These are phyloP conservation scores for Penicillium sp. DNA, from an alignment of 2,329 filamentous ascomycete species.

Conservation along the genomic window DNA sequence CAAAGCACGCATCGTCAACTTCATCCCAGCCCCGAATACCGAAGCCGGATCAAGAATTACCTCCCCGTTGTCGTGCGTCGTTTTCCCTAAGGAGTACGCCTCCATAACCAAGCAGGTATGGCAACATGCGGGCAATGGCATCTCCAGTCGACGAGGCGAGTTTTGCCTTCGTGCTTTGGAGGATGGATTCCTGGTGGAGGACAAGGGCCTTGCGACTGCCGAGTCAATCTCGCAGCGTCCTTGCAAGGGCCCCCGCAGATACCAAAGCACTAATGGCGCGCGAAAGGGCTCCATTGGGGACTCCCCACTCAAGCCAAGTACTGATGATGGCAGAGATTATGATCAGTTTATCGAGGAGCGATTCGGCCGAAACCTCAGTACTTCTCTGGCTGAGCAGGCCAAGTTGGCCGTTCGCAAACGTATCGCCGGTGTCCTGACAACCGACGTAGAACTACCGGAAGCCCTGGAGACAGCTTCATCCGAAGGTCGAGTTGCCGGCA, in stretches of 20 bases:
- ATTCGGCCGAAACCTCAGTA: conserved; percentile 84
- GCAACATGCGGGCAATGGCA: conserved; percentile 91
- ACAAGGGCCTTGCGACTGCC: conserved; percentile 31
- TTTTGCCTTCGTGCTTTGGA: conserved; percentile 75
- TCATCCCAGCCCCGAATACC: conserved; percentile 60
- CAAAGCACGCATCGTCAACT: conserved; percentile 53
- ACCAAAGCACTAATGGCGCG: conserved; percentile 53
- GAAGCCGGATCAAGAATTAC: conserved; percentile 55
- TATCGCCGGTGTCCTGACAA: conserved; percentile 80
- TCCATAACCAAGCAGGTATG: conserved; percentile 86
- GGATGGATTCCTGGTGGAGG: conserved; percentile 62
- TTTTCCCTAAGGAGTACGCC: conserved; percentile 66
- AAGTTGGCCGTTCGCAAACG: conserved; percentile 80
- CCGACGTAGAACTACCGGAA: conserved; percentile 63
- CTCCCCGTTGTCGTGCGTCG: conserved; percentile 64
- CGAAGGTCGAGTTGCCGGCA: conserved; percentile 46
- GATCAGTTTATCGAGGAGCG: conserved; percentile 85
- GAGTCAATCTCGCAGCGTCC: conserved; percentile 33
- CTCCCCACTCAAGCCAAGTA: conserved; percentile 19
- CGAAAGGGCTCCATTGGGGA: conserved; percentile 52
- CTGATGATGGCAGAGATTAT: conserved; percentile 60
- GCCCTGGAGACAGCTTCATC: conserved; percentile 47
- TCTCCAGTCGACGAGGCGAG: conserved; percentile 86
- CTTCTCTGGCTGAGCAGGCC: conserved; percentile 73
- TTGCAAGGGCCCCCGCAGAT: conserved; percentile 72